These are phyloP conservation scores for Kluyveromyces sp. DNA, from an alignment of 1,139 yeast genomes.

Conservation along the genomic window DNA sequence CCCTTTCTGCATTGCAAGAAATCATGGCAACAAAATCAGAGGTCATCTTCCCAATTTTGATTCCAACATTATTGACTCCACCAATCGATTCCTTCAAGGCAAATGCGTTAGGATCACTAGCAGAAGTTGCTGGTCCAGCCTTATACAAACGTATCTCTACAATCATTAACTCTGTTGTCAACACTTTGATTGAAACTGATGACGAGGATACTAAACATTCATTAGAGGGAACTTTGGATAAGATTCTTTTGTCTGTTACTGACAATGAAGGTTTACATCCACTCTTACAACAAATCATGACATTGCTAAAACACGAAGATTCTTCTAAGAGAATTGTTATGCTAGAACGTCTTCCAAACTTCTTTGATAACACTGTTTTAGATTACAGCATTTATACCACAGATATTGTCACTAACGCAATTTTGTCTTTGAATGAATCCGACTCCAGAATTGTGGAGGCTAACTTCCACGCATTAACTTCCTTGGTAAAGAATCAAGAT, in stretches of 20 bases:
- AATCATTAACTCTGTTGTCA: constrained; percentile 65
- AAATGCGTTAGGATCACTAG: constrained; percentile 77
- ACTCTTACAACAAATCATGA: constrained; percentile 70
- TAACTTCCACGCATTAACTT: constrained; percentile 60
- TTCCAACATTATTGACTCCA: constrained; percentile 74
- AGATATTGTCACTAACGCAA: constrained; percentile 68
- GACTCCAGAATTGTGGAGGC: constrained; percentile 57
- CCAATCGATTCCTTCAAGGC: constrained; percentile 86
- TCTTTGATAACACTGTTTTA: constrained; percentile 56
- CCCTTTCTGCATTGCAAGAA: constrained; percentile 82
- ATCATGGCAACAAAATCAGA: constrained; percentile 89
- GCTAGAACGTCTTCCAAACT: constrained; percentile 60
- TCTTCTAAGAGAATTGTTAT: constrained; percentile 56
- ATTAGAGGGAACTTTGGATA: constrained; percentile 53
- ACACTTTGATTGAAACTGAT: constrained; percentile 41
- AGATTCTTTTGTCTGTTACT: constrained; percentile 61
- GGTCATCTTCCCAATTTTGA: constrained; percentile 84
- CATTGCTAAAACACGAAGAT: constrained; percentile 73
- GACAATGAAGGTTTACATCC: constrained; percentile 81
- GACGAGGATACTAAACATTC: constrained; percentile 34
- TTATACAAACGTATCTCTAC: constrained; percentile 63
- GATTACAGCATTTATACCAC: constrained; percentile 68
- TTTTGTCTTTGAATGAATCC: constrained; percentile 65
- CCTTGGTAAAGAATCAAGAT: constrained; percentile 61
- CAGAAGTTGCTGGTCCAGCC: constrained; percentile 85